Base-by-base conservation (phyloP, 495 filamentous ascomycete species). In the Penicillium simplicissimum region DNA sequence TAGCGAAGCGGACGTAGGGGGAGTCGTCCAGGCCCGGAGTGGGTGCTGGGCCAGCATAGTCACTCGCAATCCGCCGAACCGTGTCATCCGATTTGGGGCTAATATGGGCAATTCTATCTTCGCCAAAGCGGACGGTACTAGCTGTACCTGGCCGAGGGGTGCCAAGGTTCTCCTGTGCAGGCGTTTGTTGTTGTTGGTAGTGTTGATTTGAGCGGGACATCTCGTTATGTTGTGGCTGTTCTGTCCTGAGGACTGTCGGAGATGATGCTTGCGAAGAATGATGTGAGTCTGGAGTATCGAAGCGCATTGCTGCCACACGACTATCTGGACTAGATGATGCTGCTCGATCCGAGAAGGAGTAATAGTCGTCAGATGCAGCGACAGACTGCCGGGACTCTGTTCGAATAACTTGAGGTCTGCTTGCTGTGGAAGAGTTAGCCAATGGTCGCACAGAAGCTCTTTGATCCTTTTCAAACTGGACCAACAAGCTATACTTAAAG, bases 1-100 rank as follows among this genome's bases (percentile, higher is more conserved):
- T 86, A 37, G 88, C 88, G 69, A 89, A 90, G 34, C 82, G 85
- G 49, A 91, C 86, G 66, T 87, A 90, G 14, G 87, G 87, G 34
- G 84, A 87, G 69, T 89, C 84, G 62, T 90, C 88, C 47, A 84
- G 67, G 13, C 81, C 86, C 1, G 88, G 88, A 1, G 88, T 89
- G 1, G 85, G 79, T 33, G 81, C 77, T 8, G 70, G 67, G 8
- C 76, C 72, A 6, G 69, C 68, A 58, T 74, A 76, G 38, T 79
- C 75, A 55, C 74, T 74, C 31, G 71, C 65, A 1, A 63, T 61
- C 60, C 59, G 69, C 38, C 72, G 64, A 62, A 67, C 64, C 42
- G 74, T 63, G 51, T 66, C 72, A 15, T 75, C 70, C 13, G 63
- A 72, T 51, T 59, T 68, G 36, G 68, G 66, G 49, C 68, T 77